Evolutionary conservation across 257 asterid species (phyloP), one percentile per base, ranked within the genome.

Genomic region (Solanum chmielewskii): DNA sequence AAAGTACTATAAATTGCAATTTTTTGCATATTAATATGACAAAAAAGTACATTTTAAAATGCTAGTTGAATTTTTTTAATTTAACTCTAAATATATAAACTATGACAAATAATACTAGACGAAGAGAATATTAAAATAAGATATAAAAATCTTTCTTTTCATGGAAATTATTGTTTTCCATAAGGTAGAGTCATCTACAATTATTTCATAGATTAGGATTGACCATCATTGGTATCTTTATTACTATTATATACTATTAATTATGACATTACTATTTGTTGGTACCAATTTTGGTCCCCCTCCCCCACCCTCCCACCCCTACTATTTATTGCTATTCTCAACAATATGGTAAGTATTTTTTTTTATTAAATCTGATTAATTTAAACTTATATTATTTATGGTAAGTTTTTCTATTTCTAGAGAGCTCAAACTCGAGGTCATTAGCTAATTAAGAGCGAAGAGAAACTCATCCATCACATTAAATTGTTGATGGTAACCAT

Each of bases 71-170:
- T 3, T 33, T 33, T 33, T 33, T 33, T 33, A 4, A 33, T 33
- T 33, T 33, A 1, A 33, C 1, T 33, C 35, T 33, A 33, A 33
- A 33, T 0, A 33, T 33, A 33, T 0, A 33, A 33, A 33, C 1
- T 0, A 33, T 33, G 5, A 4, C 35, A 33, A 0, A 33, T 33
- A 33, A 33, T 33, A 33, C 5, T 0, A 0, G 1, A 33, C 5
- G 1, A 4, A 33, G 4, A 33, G 5, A 33, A 1, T 33, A 37
- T 37, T 37, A 37, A 37, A 37, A 37, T 37, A 37, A 37, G 39
- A 37, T 37, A 37, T 5, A 37, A 37, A 35, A 37, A 37, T 37
- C 7, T 37, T 37, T 37, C 42, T 27, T 44, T 18, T n/a, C 83
- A 13, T 42, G 4, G 23, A 77, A 76, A 42, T 77, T 76, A 76